Conservation (phyloP, 225 moss, liverwort and hornwort genomes). For the Anthoceros angustus region DNA sequence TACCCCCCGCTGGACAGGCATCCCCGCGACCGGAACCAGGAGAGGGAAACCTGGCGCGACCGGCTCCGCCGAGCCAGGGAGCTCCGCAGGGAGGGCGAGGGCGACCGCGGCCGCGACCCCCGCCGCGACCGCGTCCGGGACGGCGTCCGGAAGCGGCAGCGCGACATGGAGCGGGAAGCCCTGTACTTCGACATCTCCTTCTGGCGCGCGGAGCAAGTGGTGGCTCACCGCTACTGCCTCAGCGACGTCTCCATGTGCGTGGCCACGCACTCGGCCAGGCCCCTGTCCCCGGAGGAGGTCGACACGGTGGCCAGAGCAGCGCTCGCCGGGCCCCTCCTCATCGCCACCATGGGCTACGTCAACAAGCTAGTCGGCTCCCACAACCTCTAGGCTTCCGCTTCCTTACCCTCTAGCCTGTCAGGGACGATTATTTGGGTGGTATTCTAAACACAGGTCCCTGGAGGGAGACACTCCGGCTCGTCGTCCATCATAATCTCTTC, state of each 20-base stretch:
- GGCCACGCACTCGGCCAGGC: slow-evolving; percentile 29
- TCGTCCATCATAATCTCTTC: no score
- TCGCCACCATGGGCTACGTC: slow-evolving; percentile 15
- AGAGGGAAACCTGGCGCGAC: slow-evolving; percentile 6
- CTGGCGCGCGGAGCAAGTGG: slow-evolving; percentile 28
- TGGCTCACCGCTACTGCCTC: slow-evolving; percentile 14
- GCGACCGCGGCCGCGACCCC: slow-evolving; percentile 12
- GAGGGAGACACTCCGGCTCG: no score
- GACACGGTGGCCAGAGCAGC: slow-evolving; percentile 15
- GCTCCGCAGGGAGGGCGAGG: slow-evolving; percentile 3
- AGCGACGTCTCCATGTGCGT: slow-evolving; percentile 45
- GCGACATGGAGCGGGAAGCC: slow-evolving; percentile 32
- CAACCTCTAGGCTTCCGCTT: slow-evolving; percentile 17
- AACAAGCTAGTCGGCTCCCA: slow-evolving; percentile 29
- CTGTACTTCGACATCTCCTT: slow-evolving; percentile 37
- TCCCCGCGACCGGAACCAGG: not conserved
- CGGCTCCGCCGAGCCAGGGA: slow-evolving; percentile 4
- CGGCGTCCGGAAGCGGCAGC: slow-evolving; percentile 21
- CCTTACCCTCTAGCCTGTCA: no score
- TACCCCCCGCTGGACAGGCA: not conserved
- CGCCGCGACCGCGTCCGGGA: slow-evolving; percentile 15
- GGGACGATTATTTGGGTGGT: no score
- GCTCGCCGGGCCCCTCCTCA: slow-evolving; percentile 28
- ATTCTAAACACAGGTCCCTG: no score
- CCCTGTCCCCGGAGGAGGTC: slow-evolving; percentile 14